A percentile compares a stretch with the other conserved stretches of the same genome.
These are phyloP conservation scores for Physcomitrellopsis africana DNA, from an alignment of 225 moss, liverwort and hornwort species.

Conservation along the genomic window DNA sequence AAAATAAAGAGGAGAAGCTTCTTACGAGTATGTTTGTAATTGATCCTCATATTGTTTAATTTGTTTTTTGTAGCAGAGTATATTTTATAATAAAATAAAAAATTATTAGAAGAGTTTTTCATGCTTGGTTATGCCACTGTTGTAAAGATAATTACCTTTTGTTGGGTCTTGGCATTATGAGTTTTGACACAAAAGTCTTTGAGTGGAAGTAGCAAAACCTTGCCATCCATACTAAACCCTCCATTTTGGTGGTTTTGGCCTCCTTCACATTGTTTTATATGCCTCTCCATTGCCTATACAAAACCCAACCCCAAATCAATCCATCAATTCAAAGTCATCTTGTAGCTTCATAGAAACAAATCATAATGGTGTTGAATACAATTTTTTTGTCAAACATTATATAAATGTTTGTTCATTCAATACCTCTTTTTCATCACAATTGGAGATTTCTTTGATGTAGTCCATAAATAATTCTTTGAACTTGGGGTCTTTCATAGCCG, in stretches of 20 bases:
- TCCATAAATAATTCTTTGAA: conserved; percentile 70
- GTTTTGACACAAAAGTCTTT: conserved; percentile 68
- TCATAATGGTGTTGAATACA: neutral
- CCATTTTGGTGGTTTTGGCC: neutral
- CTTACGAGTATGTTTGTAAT: too few relatives aligned
- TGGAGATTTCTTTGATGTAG: conserved; percentile 67
- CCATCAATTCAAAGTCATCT: neutral
- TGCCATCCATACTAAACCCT: conserved; percentile 30
- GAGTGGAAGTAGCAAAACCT: conserved; percentile 66
- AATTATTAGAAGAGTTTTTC: too few relatives aligned
- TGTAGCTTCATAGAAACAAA: neutral
- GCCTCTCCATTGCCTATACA: conserved; percentile 26
- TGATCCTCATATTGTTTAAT: too few relatives aligned
- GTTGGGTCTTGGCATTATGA: conserved; percentile 39
- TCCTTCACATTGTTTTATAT: conserved; percentile 31
- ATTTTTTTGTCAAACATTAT: too few relatives aligned
- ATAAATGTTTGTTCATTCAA: too few relatives aligned
- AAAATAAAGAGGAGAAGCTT: too few relatives aligned
- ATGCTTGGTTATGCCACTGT: too few relatives aligned
- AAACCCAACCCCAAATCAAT: neutral
- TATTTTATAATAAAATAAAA: too few relatives aligned
- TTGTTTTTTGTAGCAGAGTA: too few relatives aligned
- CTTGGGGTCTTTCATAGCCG: conserved; percentile 62
- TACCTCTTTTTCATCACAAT: conserved; percentile 63
- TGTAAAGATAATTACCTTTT: conserved; percentile 42